Conservation (phyloP, 176 grass and related monocot genomes). For the Triticum dicoccoides region DNA sequence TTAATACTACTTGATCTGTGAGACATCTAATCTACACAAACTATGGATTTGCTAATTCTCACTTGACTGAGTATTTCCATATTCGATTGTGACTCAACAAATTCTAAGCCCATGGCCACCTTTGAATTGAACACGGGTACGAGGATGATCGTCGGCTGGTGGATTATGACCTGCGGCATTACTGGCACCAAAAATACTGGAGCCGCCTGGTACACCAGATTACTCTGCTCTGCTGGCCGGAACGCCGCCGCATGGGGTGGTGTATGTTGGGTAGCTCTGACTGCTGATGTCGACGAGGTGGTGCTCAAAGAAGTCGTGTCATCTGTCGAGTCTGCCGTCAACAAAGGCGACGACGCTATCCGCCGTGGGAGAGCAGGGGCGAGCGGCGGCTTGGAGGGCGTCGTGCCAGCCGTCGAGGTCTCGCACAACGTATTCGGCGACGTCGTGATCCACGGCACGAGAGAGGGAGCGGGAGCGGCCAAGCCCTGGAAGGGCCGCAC, state of each 20-base stretch:
- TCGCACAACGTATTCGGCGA: background rate
- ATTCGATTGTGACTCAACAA: too few relatives aligned
- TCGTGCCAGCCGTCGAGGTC: background rate
- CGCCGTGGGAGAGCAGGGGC: background rate
- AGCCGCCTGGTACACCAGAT: background rate
- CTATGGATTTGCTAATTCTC: too few relatives aligned
- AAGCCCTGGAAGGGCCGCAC: background rate
- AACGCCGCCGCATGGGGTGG: background rate
- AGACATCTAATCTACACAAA: too few relatives aligned
- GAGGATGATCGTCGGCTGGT: background rate
- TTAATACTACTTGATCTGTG: too few relatives aligned
- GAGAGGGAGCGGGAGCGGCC: background rate
- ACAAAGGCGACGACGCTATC: background rate
- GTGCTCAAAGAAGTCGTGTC: background rate
- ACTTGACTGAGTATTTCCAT: too few relatives aligned
- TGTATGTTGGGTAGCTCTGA: background rate
- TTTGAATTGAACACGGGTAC: background rate
- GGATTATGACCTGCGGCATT: background rate
- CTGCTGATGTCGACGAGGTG: background rate
- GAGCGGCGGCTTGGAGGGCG: background rate
- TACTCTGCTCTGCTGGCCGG: background rate
- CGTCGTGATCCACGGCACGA: background rate
- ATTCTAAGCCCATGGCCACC: background rate
- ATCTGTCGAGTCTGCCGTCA: background rate
- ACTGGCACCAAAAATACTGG: background rate